Evolutionary conservation across 2,329 filamentous ascomycete species (phyloP).

Genomic region (Metarhizium humberi): DNA sequence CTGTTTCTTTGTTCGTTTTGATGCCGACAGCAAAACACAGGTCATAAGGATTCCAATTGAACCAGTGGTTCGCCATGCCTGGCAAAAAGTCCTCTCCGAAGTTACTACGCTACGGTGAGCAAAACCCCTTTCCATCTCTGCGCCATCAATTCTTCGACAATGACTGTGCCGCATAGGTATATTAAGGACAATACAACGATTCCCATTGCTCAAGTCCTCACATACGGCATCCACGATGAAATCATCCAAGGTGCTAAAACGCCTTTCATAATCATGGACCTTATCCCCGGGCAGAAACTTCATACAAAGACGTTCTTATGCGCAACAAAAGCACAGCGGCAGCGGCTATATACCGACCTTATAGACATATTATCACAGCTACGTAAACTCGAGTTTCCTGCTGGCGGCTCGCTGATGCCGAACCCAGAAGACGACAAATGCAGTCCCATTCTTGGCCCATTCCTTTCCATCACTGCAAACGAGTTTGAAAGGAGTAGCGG

Average conservation of each 20-base stretch:
- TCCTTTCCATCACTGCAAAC: not conserved
- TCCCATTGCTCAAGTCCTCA: constrained; percentile 11
- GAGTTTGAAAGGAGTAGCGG: not conserved
- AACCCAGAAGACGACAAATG: not conserved
- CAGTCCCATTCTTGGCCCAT: constrained; percentile 9
- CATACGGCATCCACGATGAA: constrained; percentile 10
- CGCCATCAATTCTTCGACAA: constrained; percentile 7
- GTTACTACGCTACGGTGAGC: not conserved
- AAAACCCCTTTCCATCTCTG: not conserved
- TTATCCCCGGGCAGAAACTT: constrained; percentile 7
- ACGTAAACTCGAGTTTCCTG: constrained; percentile 13
- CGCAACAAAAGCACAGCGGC: constrained; percentile 5
- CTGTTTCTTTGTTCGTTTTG: constrained; percentile 13
- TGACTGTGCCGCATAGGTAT: constrained; percentile 8
- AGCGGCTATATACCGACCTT: constrained; percentile 13
- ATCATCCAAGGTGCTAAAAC: not conserved
- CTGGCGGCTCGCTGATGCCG: constrained; percentile 15
- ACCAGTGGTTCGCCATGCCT: not conserved
- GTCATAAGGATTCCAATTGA: not conserved
- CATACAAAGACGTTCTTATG: constrained; percentile 8
- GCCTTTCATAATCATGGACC: not conserved
- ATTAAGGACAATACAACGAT: constrained; percentile 13
- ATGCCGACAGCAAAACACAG: not conserved
- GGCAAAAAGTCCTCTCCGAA: not conserved
- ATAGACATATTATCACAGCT: constrained; percentile 16